These are phyloP conservation scores for Aspergillus sp. DNA, from an alignment of 2,329 filamentous ascomycete species.

Conservation along the genomic window DNA sequence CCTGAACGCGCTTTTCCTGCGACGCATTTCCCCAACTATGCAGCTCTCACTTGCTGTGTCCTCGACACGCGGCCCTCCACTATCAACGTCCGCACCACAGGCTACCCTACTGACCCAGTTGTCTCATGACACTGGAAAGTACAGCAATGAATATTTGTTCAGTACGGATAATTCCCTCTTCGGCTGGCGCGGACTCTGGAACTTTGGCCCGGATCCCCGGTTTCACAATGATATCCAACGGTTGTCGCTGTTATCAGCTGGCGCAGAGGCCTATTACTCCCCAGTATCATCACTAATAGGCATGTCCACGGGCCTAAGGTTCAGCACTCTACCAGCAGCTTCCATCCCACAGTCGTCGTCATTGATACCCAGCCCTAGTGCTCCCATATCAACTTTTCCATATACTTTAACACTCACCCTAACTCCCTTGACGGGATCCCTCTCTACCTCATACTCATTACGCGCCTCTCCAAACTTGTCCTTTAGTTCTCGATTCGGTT, in stretches of 20 bases:
- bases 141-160: constrained; percentile 84
- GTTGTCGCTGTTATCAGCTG: constrained; percentile 82
- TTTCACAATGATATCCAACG: constrained; percentile 51
- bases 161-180: constrained; percentile 90
- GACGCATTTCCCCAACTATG: constrained; percentile 71
- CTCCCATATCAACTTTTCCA: constrained; percentile 69
- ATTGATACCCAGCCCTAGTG: constrained; percentile 23
- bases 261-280: constrained; percentile 93
- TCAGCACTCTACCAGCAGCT: constrained; percentile 74
- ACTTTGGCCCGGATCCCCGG: constrained; percentile 73
- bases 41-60: constrained; percentile 71
- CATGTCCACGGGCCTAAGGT: constrained; percentile 82
- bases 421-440: constrained; percentile 90
- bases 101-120: constrained; percentile 47
- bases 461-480: constrained; percentile 80
- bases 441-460: constrained; percentile 89
- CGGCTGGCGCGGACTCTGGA: constrained; percentile 86
- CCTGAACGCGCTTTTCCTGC: constrained; percentile 81
- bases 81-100: constrained; percentile 46
- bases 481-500: constrained; percentile 87
- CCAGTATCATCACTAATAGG: constrained; percentile 91
- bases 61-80: constrained; percentile 40
- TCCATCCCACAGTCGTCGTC: constrained; percentile 27
- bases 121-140: constrained; percentile 77
- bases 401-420: constrained; percentile 90